Percentiles rank a stretch among this genome's conserved stretches.
phyloP scores from a whole-genome alignment of 1,284 basidiomycete genomes.

The Leccinum fallax region DNA sequence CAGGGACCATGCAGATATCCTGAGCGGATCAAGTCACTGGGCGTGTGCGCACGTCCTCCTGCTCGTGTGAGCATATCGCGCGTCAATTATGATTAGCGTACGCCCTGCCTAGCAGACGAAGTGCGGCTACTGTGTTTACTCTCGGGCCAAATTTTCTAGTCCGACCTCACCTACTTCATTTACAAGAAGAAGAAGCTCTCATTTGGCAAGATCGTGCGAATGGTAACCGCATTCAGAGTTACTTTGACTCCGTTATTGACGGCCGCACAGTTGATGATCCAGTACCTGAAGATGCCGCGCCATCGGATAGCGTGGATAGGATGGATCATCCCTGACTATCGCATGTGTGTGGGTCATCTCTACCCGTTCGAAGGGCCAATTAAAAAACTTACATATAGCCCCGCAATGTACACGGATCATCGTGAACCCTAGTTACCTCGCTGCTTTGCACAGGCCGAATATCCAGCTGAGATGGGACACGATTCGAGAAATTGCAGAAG shows the following conservation, averaged over 20 bases:
- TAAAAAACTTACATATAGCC: constrained; percentile 37
- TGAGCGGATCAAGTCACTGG: background rate
- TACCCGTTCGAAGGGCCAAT: background rate
- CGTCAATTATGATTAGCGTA: constrained; percentile 47
- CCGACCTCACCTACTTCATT: constrained; percentile 11
- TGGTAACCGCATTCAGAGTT: constrained; percentile 9
- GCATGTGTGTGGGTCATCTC: constrained; percentile 1
- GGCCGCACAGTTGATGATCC: background rate
- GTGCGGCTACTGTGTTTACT: background rate
- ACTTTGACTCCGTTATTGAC: background rate
- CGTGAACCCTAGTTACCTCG: constrained; percentile 43
- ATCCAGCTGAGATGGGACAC: constrained; percentile 43
- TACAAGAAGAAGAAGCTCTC: constrained; percentile 4
- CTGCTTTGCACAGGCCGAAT: constrained; percentile 45
- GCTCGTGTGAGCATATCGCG: constrained; percentile 40
- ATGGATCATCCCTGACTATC: constrained; percentile 3
- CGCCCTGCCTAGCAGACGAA: background rate
- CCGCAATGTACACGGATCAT: constrained; percentile 60
- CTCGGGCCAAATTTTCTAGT: constrained; percentile 2
- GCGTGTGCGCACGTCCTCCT: constrained; percentile 3
- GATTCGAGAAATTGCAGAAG: constrained; percentile 21
- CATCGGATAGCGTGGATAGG: background rate
- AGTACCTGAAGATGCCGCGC: background rate
- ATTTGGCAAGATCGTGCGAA: constrained; percentile 2
- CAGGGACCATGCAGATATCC: background rate